Conservation (phyloP, 768 basidiomycete species). For the Naganishia vaughanmartiniae region DNA sequence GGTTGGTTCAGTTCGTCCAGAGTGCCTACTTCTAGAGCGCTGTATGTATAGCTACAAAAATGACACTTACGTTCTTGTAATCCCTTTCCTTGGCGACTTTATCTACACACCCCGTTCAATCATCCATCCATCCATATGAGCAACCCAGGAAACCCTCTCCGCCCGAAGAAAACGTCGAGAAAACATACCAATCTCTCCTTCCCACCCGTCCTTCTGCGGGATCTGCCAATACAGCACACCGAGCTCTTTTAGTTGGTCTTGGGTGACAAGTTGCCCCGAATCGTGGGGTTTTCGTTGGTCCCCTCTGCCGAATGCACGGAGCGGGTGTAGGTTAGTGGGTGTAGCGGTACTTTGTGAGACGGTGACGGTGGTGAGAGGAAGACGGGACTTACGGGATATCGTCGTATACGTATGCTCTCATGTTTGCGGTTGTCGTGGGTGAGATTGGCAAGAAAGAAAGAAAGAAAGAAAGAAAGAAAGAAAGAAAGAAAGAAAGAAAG, state of each 20-base stretch:
- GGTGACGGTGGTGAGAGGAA: not conserved
- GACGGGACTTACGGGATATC: slow-evolving; percentile 34
- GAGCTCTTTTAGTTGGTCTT: slow-evolving; percentile 58
- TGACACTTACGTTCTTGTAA: slow-evolving; percentile 65
- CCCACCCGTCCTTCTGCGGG: slow-evolving; percentile 59
- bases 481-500: too few relatives aligned
- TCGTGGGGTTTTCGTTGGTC: slow-evolving; percentile 82
- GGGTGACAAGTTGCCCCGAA: slow-evolving; percentile 58
- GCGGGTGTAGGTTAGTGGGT: not conserved
- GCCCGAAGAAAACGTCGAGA: not conserved
- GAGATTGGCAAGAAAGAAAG: too few relatives aligned
- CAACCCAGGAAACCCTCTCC: not conserved
- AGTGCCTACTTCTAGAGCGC: not conserved
- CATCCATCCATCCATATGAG: not conserved
- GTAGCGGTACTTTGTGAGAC: not conserved
- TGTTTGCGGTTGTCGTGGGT: slow-evolving; percentile 11
- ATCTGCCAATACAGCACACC: slow-evolving; percentile 69
- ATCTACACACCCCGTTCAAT: slow-evolving; percentile 49
- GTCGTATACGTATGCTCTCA: slow-evolving; percentile 53
- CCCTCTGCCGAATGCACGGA: slow-evolving; percentile 55
- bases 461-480: too few relatives aligned
- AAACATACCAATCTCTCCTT: slow-evolving; percentile 42
- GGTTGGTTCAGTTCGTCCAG: not conserved
- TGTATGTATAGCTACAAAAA: not conserved
- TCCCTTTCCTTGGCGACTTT: slow-evolving; percentile 64